Evolutionary conservation across 2,329 filamentous ascomycete species (phyloP).

Genomic region (Pseudodiploospora longispora): DNA sequence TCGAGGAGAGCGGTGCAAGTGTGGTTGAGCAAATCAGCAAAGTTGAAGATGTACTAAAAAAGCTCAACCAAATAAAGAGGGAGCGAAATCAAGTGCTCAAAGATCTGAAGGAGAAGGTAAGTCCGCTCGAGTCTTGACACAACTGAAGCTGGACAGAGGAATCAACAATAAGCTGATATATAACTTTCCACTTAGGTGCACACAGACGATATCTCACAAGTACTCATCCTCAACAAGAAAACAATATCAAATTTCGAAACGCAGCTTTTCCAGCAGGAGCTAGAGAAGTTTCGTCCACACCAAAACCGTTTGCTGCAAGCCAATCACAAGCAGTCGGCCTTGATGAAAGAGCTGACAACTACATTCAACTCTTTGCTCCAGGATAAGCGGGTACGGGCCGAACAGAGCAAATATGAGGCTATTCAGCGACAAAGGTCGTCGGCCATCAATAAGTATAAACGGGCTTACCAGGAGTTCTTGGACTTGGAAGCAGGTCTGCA

Average conservation of each 20-base stretch:
- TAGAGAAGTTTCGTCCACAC: conserved; percentile 95
- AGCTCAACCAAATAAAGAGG: conserved; percentile 83
- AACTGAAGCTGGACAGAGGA: neutral
- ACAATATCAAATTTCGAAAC: conserved; percentile 85
- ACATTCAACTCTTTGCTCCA: conserved; percentile 83
- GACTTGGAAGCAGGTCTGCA: conserved; percentile 80
- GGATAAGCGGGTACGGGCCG: conserved; percentile 85
- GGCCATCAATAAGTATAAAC: conserved; percentile 81
- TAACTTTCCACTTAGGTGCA: conserved; percentile 56
- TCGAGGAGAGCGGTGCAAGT: conserved; percentile 69
- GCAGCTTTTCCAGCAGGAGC: conserved; percentile 86
- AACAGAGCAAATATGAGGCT: conserved; percentile 90
- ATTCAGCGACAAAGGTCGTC: conserved; percentile 75
- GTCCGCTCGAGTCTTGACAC: conserved; percentile 11
- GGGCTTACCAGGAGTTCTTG: conserved; percentile 85
- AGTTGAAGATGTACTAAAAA: conserved; percentile 86
- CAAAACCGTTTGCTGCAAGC: conserved; percentile 87
- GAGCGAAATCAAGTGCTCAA: conserved; percentile 89
- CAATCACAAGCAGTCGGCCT: conserved; percentile 85
- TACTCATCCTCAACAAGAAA: conserved; percentile 96
- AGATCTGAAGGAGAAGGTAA: conserved; percentile 93
- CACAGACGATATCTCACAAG: conserved; percentile 94
- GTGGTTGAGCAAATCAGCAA: conserved; percentile 82
- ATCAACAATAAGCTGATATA: neutral
- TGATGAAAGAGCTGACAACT: conserved; percentile 90